These are phyloP conservation scores for Diophrys appendiculata DNA, from an alignment of 73 alveolate genomes.

Conservation along the genomic window DNA sequence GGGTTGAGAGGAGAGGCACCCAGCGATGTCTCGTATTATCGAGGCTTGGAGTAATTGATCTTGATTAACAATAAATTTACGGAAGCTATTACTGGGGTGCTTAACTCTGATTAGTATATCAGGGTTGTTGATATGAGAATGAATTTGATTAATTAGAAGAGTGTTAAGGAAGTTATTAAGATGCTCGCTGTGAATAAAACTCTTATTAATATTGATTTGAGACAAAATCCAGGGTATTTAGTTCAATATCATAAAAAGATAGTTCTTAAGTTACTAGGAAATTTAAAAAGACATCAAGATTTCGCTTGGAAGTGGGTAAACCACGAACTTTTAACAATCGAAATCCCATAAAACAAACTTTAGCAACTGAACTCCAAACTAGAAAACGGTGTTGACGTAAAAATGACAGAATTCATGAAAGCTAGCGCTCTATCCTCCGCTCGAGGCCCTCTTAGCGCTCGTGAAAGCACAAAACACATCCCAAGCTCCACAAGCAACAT, in stretches of 20 bases:
- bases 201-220: constrained; percentile 30
- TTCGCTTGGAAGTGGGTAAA: neutral
- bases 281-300: neutral
- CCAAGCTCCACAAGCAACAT: too few relatives aligned
- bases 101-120: constrained; percentile 24
- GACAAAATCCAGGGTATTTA: constrained; percentile 21
- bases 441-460: too few relatives aligned
- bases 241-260: constrained; percentile 12
- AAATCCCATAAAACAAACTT: neutral
- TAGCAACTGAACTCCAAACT: neutral
- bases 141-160: constrained; percentile 1
- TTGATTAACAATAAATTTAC: constrained; percentile 28
- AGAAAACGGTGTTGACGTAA: neutral
- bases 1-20: constrained; percentile 76
- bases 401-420: neutral
- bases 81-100: constrained; percentile 5
- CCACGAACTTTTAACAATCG: neutral
- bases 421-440: neutral
- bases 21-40: constrained; percentile 39
- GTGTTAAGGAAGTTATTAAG: neutral
- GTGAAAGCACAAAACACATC: too few relatives aligned
- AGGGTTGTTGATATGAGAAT: constrained; percentile 27
- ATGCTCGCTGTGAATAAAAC: constrained; percentile 16
- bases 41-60: constrained; percentile 54
- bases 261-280: constrained; percentile 16